Percentiles rank a stretch among this genome's conserved stretches.
Evolutionary conservation across 176 grass and related monocot genomes (phyloP).

Genomic region (Ensete glaucum): DNA sequence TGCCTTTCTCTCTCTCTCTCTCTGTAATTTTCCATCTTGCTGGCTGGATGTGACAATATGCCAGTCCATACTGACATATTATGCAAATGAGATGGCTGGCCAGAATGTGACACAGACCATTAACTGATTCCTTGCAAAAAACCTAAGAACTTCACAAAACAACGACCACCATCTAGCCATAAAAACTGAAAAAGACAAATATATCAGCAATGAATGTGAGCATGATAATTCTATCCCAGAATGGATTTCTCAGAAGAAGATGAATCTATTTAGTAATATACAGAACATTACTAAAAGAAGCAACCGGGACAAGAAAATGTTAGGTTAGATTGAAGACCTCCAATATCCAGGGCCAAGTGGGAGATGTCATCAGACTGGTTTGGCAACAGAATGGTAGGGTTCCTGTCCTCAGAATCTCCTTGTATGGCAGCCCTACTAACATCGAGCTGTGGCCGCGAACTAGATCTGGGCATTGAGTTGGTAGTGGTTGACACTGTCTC

Average conservation of each 20-base stretch:
- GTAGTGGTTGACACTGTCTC: not conserved
- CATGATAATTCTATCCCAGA: not conserved
- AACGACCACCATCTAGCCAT: not conserved
- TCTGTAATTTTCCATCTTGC: not conserved
- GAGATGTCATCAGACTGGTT: conserved; percentile 98
- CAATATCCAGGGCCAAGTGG: conserved; percentile 87
- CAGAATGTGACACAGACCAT: too few relatives aligned
- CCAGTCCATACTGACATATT: not conserved
- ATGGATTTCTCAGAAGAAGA: not conserved
- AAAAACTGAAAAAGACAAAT: not conserved
- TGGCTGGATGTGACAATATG: not conserved
- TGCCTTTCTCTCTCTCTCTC: not conserved
- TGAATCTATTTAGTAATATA: not conserved
- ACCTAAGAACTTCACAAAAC: not conserved
- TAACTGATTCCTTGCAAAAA: too few relatives aligned
- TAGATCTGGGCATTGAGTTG: conserved; percentile 44
- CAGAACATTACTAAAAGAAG: not conserved
- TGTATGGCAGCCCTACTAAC: conserved; percentile 90
- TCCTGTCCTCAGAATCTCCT: conserved; percentile 71
- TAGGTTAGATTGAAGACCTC: conserved; percentile 34
- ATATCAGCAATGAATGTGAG: not conserved
- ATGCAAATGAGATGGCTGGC: too few relatives aligned
- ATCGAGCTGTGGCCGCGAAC: conserved; percentile 84
- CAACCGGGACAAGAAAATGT: not conserved
- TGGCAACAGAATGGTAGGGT: conserved; percentile 82